These are phyloP conservation scores for Agaricales sp. DNA, from an alignment of 1,284 basidiomycete species.

Conservation along the genomic window DNA sequence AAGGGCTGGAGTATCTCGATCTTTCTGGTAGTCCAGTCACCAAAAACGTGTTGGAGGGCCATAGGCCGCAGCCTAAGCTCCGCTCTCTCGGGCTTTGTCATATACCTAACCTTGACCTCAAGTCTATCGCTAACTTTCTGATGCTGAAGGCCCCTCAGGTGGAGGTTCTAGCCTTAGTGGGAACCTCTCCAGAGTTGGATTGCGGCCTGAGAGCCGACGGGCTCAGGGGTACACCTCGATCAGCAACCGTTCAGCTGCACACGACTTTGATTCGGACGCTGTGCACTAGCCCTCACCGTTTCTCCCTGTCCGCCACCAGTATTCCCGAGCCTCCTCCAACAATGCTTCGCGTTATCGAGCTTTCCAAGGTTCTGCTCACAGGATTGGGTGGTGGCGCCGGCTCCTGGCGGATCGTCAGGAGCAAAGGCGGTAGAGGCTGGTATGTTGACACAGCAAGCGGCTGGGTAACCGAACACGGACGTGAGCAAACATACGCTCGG, in stretches of 20 bases:
- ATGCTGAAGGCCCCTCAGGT: conserved; percentile 62
- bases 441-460: conserved; percentile 85
- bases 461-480: conserved; percentile 46
- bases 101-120: conserved; percentile 65
- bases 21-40: conserved; percentile 78
- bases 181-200: conserved; percentile 69
- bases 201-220: conserved; percentile 32
- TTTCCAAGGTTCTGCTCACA: conserved; percentile 67
- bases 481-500: neutral
- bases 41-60: conserved; percentile 43
- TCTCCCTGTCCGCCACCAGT: conserved; percentile 29
- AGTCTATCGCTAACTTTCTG: conserved; percentile 63
- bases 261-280: conserved; percentile 68
- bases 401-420: conserved; percentile 81
- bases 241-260: conserved; percentile 56
- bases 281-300: conserved; percentile 69
- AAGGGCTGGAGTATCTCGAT: conserved; percentile 80
- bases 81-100: conserved; percentile 85
- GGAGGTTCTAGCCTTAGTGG: conserved; percentile 79
- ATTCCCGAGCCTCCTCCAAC: conserved; percentile 47
- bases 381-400: conserved; percentile 68
- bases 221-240: conserved; percentile 32
- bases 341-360: conserved; percentile 80
- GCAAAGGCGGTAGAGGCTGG: conserved; percentile 93
- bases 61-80: conserved; percentile 63